Percentiles rank a stretch among this genome's conserved stretches.
Evolutionary conservation across 1,284 basidiomycete genomes (phyloP).

Genomic region (Schizophyllum commune): DNA sequence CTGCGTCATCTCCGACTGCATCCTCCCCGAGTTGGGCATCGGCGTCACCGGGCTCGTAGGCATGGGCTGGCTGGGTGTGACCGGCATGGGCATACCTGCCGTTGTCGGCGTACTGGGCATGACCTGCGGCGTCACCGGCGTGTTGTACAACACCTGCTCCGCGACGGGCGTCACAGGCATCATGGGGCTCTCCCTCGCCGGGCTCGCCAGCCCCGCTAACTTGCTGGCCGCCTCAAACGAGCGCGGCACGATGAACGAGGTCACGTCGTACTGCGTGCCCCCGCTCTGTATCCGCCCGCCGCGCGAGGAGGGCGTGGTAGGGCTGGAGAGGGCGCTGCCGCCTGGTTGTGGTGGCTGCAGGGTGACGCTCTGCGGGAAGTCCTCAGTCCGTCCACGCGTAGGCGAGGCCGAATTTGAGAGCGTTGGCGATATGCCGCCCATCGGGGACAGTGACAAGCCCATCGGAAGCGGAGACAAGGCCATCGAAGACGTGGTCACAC

Average conservation of each 20-base stretch:
- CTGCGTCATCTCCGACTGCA: background rate
- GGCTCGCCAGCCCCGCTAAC: background rate
- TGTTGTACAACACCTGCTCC: too few relatives aligned
- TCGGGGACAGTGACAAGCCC: background rate
- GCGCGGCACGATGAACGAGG: conserved; percentile 52
- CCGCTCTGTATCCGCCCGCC: conserved; percentile 24
- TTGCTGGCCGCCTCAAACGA: background rate
- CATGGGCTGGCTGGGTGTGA: background rate
- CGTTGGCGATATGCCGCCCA: background rate
- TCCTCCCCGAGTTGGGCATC: background rate
- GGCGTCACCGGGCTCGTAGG: background rate
- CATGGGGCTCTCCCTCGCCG: too few relatives aligned
- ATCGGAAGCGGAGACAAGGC: background rate
- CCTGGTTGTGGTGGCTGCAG: background rate
- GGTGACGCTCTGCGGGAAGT: conserved; percentile 6
- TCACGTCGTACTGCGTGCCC: conserved; percentile 61
- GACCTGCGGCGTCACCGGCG: background rate
- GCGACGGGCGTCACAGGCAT: too few relatives aligned
- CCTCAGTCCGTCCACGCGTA: conserved; percentile 2
- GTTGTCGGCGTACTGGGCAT: background rate
- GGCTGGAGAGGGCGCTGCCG: background rate
- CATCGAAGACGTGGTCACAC: too few relatives aligned
- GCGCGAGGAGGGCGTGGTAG: conserved; percentile 6
- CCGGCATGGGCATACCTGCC: background rate
- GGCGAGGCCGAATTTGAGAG: background rate